These are phyloP conservation scores for Sphaerulina populicola DNA, from an alignment of 2,329 filamentous ascomycete genomes.

Conservation along the genomic window DNA sequence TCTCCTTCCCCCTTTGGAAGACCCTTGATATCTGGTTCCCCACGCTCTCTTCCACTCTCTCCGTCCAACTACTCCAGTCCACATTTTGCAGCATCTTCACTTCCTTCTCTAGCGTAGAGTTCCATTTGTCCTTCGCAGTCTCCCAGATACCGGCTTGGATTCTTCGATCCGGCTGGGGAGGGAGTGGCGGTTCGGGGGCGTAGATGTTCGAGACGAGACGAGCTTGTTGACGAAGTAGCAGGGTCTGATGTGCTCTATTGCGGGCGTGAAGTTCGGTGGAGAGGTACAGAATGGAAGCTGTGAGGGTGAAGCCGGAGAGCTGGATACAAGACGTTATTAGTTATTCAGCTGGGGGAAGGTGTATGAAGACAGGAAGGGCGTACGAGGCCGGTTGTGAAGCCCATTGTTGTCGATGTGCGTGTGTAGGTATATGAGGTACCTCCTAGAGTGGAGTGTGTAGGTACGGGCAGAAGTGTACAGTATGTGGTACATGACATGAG, in stretches of 20 bases:
- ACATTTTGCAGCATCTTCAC: constrained; percentile 39
- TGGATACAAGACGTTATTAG: constrained; percentile 19
- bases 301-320: constrained; percentile 46
- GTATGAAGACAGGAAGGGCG: constrained; percentile 11
- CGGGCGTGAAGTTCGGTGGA: constrained; percentile 38
- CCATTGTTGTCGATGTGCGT: constrained; percentile 24
- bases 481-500: neutral
- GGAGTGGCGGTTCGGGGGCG: constrained; percentile 37
- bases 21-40: constrained; percentile 30
- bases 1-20: constrained; percentile 22
- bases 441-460: no score
- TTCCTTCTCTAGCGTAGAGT: constrained; percentile 39
- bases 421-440: neutral
- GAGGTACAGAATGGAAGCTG: constrained; percentile 38
- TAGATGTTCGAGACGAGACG: constrained; percentile 38
- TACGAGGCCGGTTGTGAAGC: constrained; percentile 47
- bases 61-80: constrained; percentile 39
- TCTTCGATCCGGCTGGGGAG: constrained; percentile 35
- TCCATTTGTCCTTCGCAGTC: constrained; percentile 46
- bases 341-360: neutral
- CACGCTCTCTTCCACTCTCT: constrained; percentile 37
- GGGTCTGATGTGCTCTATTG: constrained; percentile 41
- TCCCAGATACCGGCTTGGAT: constrained; percentile 38
- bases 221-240: constrained; percentile 41
- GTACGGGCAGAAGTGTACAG: neutral